Evolutionary conservation across 768 basidiomycete species (phyloP).

Genomic region (Melanogaster broomeanus): DNA sequence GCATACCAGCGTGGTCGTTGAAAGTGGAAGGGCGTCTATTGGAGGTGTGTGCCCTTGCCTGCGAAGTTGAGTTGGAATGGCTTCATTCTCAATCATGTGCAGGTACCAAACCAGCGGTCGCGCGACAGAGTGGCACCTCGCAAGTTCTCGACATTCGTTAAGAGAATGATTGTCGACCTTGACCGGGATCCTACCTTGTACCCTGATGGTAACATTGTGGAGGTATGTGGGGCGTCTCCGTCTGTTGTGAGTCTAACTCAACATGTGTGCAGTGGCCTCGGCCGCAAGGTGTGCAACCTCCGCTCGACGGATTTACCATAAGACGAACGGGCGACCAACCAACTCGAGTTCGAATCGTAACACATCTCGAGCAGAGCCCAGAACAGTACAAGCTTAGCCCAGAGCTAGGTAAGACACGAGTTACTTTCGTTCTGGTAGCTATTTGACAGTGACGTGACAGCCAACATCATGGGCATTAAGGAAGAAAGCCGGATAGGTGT

Average conservation of each 20-base stretch:
- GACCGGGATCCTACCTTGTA: constrained; percentile 82
- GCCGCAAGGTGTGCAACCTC: constrained; percentile 52
- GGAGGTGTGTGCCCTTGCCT: constrained; percentile 55
- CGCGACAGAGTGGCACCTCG: constrained; percentile 63
- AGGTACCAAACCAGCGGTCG: constrained; percentile 63
- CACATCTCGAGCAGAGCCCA: constrained; percentile 85
- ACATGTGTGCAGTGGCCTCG: constrained; percentile 57
- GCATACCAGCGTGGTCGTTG: constrained; percentile 87
- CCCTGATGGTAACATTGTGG: constrained; percentile 85
- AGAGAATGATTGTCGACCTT: constrained; percentile 82
- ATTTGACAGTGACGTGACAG: constrained; percentile 34
- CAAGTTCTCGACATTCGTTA: constrained; percentile 86
- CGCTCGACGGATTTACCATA: constrained; percentile 85
- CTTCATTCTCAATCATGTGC: not conserved
- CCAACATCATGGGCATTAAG: constrained; percentile 70
- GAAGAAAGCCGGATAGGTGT: constrained; percentile 84
- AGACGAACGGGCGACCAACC: constrained; percentile 77
- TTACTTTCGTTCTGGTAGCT: not conserved
- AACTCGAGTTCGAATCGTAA: constrained; percentile 78
- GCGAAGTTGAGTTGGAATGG: not conserved
- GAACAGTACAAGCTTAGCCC: constrained; percentile 81
- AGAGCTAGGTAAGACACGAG: constrained; percentile 60
- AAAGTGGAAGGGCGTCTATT: constrained; percentile 86
- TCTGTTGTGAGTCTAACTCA: not conserved
- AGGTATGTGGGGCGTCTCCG: constrained; percentile 48